phyloP scores from a whole-genome alignment of 2,329 filamentous ascomycete genomes.

The Lizonia empirigonia region DNA sequence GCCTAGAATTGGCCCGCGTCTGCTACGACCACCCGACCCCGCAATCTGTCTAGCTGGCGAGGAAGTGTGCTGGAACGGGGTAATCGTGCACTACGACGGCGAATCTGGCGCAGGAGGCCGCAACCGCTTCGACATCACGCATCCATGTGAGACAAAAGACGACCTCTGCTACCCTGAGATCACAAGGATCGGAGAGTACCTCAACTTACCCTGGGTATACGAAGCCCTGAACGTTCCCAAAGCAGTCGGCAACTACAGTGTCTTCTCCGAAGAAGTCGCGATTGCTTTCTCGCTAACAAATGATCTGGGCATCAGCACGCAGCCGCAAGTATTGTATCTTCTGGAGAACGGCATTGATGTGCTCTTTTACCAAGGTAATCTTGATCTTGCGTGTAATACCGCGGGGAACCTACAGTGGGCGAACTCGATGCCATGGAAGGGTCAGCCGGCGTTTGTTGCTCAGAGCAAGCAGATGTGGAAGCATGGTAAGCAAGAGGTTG shows the following conservation, averaged over 20 bases:
- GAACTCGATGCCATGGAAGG: slow-evolving; percentile 52
- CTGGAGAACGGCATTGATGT: slow-evolving; percentile 48
- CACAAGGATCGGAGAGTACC: slow-evolving; percentile 36
- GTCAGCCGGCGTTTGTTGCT: slow-evolving; percentile 51
- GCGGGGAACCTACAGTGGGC: slow-evolving; percentile 50
- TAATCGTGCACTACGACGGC: slow-evolving; percentile 50
- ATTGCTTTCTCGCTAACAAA: slow-evolving; percentile 38
- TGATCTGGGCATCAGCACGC: slow-evolving; percentile 37
- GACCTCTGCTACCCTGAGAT: slow-evolving; percentile 49
- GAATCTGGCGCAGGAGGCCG: slow-evolving; percentile 49
- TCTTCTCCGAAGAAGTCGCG: slow-evolving; percentile 31
- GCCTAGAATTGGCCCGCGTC: slow-evolving; percentile 49
- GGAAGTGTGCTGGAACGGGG: slow-evolving; percentile 47
- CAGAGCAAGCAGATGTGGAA: slow-evolving; percentile 38
- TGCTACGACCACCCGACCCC: slow-evolving; percentile 52
- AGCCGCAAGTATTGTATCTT: slow-evolving; percentile 44
- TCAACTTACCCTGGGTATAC: slow-evolving; percentile 43
- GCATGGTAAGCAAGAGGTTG: slow-evolving; percentile 31
- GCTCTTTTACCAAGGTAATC: slow-evolving; percentile 50
- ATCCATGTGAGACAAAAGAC: slow-evolving; percentile 44
- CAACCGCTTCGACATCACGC: slow-evolving; percentile 54
- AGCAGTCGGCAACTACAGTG: slow-evolving; percentile 40
- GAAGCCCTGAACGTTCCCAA: slow-evolving; percentile 43
- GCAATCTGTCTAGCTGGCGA: slow-evolving; percentile 50
- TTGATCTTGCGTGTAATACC: slow-evolving; percentile 51